phyloP scores from a whole-genome alignment of 1,139 yeast genomes.

The Yamadazyma kanchanaburiensis region DNA sequence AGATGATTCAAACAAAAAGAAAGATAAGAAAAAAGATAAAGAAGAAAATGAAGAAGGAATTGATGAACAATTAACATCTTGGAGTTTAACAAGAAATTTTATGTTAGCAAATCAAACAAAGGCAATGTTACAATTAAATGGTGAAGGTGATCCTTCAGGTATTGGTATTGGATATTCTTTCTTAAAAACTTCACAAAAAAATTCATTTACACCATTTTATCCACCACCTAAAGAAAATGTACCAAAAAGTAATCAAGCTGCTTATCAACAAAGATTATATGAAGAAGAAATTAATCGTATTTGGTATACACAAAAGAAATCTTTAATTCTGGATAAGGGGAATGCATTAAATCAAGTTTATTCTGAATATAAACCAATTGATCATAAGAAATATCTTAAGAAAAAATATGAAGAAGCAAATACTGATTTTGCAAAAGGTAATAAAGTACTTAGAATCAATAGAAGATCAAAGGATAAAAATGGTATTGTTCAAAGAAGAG shows the following conservation, averaged over 20 bases:
- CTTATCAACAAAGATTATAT: constrained; percentile 87
- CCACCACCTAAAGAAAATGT: constrained; percentile 43
- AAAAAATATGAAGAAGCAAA: constrained; percentile 20
- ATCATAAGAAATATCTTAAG: constrained; percentile 31
- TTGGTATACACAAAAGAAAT: constrained; percentile 83
- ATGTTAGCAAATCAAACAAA: constrained; percentile 94
- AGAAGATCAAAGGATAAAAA: constrained; percentile 80
- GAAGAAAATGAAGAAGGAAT: constrained; percentile 47
- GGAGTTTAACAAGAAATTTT: constrained; percentile 90
- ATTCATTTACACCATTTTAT: constrained; percentile 74
- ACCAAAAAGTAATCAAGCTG: constrained; percentile 51
- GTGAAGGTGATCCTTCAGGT: constrained; percentile 97
- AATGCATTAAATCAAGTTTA: constrained; percentile 29
- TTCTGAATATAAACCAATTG: constrained; percentile 37
- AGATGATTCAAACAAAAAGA: constrained; percentile 18
- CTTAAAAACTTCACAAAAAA: constrained; percentile 89
- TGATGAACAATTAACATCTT: constrained; percentile 87
- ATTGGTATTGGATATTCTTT: constrained; percentile 90
- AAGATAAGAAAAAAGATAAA: constrained; percentile 22
- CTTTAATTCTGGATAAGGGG: constrained; percentile 49
- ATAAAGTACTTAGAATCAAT: constrained; percentile 64
- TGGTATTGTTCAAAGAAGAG: constrained; percentile 80
- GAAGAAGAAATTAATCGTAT: constrained; percentile 87
- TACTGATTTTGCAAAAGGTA: constrained; percentile 21
- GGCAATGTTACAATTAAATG: constrained; percentile 92